Conservation (phyloP, 768 basidiomycete genomes). For the Termitomyces sp. region DNA sequence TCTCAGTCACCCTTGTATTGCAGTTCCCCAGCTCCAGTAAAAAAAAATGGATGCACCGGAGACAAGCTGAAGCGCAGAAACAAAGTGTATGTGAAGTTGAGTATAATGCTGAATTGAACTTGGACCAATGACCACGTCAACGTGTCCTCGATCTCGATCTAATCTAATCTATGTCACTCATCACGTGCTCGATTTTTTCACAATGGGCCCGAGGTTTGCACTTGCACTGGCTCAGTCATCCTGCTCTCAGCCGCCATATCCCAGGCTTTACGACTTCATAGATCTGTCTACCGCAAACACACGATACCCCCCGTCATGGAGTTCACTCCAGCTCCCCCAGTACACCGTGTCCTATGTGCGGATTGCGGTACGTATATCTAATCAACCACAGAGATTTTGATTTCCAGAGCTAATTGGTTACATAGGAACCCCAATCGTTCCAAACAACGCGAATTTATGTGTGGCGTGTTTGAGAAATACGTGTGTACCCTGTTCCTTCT, state of each 20-base stretch:
- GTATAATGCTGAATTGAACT: not conserved
- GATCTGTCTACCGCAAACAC: not conserved
- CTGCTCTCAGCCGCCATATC: not conserved
- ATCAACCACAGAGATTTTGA: not conserved
- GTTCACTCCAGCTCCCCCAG: conserved; percentile 69
- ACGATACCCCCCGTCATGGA: conserved; percentile 56
- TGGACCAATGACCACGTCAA: conserved; percentile 16
- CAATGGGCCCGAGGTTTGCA: conserved; percentile 2
- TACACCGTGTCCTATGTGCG: conserved; percentile 84
- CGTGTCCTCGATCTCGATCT: conserved; percentile 1
- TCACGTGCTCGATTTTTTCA: conserved; percentile 21
- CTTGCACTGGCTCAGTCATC: conserved; percentile 13
- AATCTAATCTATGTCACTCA: conserved; percentile 15
- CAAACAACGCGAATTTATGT: conserved; percentile 91
- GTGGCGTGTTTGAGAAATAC: conserved; percentile 87
- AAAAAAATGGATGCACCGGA: not conserved
- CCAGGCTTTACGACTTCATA: not conserved
- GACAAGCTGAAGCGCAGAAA: conserved; percentile 4
- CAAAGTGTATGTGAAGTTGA: not conserved
- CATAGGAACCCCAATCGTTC: conserved; percentile 80
- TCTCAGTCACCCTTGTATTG: not conserved
- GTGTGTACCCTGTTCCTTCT: conserved; percentile 36
- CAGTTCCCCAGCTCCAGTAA: not conserved
- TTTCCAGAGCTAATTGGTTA: conserved; percentile 3
- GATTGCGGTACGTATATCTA: conserved; percentile 66